A percentile compares a stretch with the other conserved stretches of the same genome.
phyloP scores from a whole-genome alignment of 345 rosid species.

The Eutrema heterophyllum region DNA sequence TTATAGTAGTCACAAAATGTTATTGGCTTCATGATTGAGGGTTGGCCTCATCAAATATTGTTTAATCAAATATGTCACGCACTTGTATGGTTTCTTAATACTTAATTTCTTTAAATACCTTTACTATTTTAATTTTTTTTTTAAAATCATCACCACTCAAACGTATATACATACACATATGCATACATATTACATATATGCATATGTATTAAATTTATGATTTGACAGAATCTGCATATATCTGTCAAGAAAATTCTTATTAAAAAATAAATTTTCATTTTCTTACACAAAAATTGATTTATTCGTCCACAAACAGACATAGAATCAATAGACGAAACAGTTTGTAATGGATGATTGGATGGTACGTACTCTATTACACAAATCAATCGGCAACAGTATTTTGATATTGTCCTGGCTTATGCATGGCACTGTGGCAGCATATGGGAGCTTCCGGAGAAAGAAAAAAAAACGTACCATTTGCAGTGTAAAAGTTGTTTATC shows the following conservation, averaged over 20 bases:
- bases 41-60: conserved; percentile 12
- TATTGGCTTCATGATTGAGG: conserved; percentile 27
- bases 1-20: conserved; percentile 6
- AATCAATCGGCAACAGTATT: not conserved
- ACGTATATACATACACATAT: not conserved
- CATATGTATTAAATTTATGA: not conserved
- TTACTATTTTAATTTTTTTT: not conserved
- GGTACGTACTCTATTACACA: not conserved
- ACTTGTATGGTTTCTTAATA: conserved; percentile 7
- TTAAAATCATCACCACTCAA: not conserved
- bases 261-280: not conserved
- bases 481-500: not conserved
- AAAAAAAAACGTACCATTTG: not conserved
- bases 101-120: not conserved
- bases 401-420: no score
- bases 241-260: not conserved
- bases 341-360: not conserved
- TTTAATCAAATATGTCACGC: conserved; percentile 11
- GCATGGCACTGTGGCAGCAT: no score
- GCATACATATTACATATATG: not conserved
- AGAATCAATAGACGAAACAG: no score
- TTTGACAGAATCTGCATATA: not conserved
- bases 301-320: no score
- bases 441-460: not conserved
- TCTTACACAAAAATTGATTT: not conserved